Conservation (phyloP, 1,284 basidiomycete genomes). For the Pseudozyma thailandica region DNA sequence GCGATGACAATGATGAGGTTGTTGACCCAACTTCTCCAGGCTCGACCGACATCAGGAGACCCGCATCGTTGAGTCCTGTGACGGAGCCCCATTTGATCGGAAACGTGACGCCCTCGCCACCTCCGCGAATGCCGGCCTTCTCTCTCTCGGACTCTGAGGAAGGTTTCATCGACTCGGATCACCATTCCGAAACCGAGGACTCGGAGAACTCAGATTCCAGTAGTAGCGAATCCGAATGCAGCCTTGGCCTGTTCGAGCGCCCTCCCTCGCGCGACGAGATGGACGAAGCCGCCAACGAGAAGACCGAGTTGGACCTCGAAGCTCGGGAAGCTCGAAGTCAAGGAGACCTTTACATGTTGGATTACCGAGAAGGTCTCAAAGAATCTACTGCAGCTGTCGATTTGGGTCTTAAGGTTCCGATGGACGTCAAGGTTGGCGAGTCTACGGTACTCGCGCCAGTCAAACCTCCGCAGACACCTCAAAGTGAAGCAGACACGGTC, state of each 20-base stretch:
- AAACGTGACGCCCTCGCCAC: no score
- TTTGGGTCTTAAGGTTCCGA: neutral
- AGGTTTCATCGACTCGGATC: neutral
- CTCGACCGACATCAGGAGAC: neutral
- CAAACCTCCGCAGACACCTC: no score
- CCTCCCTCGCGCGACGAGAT: conserved; percentile 12
- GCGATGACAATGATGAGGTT: conserved; percentile 4
- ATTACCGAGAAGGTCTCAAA: neutral
- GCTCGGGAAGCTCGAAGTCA: conserved; percentile 2
- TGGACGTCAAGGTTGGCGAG: no score
- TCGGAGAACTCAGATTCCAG: neutral
- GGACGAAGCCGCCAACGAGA: conserved; percentile 2
- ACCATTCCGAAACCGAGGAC: neutral
- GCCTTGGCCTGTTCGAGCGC: conserved; percentile 1
- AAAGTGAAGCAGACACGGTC: no score
- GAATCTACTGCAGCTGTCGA: neutral
- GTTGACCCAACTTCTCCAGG: neutral
- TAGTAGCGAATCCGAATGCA: conserved; percentile 3
- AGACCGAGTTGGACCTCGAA: conserved; percentile 4
- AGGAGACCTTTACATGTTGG: conserved; percentile 12
- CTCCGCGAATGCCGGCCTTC: neutral
- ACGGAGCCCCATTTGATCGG: no score
- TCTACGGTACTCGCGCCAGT: no score
- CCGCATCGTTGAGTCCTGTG: no score
- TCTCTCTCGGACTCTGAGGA: neutral